Evolutionary conservation across 2,329 filamentous ascomycete genomes (phyloP), one percentile per base, ranked within the genome.

Genomic region (Verticillium zaregamsianum): DNA sequence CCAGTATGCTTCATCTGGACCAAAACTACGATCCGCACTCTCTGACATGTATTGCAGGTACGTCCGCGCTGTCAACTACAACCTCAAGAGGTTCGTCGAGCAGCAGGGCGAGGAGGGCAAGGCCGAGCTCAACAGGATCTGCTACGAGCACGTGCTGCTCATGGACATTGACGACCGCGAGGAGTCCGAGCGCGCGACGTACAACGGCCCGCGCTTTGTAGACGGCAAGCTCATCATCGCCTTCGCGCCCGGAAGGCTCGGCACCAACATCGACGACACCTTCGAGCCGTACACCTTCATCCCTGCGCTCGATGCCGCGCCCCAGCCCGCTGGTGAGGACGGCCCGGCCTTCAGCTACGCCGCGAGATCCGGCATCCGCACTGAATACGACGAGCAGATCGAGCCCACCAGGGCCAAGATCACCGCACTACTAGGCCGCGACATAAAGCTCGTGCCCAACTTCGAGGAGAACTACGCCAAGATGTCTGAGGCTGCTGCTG

Each of bases 91-190:
- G 52, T 80, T 78, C 61, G 62, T 73, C 55, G 63, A 69, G n/a
- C n/a, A n/a, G n/a, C n/a, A n/a, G n/a, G n/a, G n/a, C n/a, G n/a
- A 2, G 70, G 62, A 5, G 70, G 77, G 59, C 80, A 76, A 57
- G 73, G 76, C 40, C 70, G 83, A 85, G 69, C 69, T 86, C 65
- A 85, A 86, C 69, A 70, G 69, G 40, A 76, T 83, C 64, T 75
- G 72, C 65, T 64, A 71, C 28, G 72, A 75, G 2, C 82, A 82
- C 63, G 69, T 74, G 55, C 67, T 84, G n/a, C n/a, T n/a, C n/a
- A n/a, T 32, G 78, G 77, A 23, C 69, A 77, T 81, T 67, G 62
- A 82, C 33, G 82, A 84, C 61, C 76, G 78, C 23, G 63, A 58
- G 17, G 37, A 68, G 12, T 70, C 74, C 14, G 73, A 75, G 55